A percentile compares a stretch with the other conserved stretches of the same genome.
Conservation (phyloP, 352 stramenopile species). For the Pythium coloratum region DNA sequence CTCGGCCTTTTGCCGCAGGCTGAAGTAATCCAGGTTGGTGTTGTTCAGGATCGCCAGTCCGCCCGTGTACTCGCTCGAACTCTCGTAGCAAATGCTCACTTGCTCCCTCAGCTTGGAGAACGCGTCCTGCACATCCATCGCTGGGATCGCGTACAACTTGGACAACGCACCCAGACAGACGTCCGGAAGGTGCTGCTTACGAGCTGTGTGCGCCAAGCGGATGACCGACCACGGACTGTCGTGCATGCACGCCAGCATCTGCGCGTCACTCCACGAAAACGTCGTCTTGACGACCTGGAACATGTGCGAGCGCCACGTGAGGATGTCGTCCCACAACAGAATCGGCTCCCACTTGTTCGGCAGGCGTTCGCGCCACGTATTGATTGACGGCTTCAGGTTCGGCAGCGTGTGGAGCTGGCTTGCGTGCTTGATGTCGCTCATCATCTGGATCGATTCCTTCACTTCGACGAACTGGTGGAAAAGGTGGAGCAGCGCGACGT, state of each 20-base stretch:
- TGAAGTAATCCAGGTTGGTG: conserved; percentile 93
- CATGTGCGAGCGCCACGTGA: conserved; percentile 93
- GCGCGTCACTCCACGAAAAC: conserved; percentile 87
- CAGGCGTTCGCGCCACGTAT: conserved; percentile 91
- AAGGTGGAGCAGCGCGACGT: conserved; percentile 84
- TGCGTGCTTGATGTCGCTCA: conserved; percentile 85
- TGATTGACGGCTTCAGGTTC: conserved; percentile 91
- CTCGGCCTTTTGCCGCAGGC: conserved; percentile 89
- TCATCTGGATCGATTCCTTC: conserved; percentile 92
- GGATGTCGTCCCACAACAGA: conserved; percentile 91
- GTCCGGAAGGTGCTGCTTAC: conserved; percentile 89
- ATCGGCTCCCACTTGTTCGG: conserved; percentile 94
- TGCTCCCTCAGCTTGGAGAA: conserved; percentile 93
- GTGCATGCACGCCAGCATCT: conserved; percentile 89
- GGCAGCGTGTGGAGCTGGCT: conserved; percentile 81
- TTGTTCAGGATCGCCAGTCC: conserved; percentile 93
- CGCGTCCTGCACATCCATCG: conserved; percentile 92
- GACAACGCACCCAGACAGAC: conserved; percentile 84
- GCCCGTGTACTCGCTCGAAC: conserved; percentile 80
- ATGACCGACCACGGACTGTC: conserved; percentile 93
- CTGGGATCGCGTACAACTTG: conserved; percentile 86
- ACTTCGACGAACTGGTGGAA: conserved; percentile 93
- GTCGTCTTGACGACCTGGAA: conserved; percentile 90
- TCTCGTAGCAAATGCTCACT: conserved; percentile 92
- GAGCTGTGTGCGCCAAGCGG: conserved; percentile 87